Evolutionary conservation across 352 stramenopile species (phyloP).

Genomic region (Globisporangium yorkense): DNA sequence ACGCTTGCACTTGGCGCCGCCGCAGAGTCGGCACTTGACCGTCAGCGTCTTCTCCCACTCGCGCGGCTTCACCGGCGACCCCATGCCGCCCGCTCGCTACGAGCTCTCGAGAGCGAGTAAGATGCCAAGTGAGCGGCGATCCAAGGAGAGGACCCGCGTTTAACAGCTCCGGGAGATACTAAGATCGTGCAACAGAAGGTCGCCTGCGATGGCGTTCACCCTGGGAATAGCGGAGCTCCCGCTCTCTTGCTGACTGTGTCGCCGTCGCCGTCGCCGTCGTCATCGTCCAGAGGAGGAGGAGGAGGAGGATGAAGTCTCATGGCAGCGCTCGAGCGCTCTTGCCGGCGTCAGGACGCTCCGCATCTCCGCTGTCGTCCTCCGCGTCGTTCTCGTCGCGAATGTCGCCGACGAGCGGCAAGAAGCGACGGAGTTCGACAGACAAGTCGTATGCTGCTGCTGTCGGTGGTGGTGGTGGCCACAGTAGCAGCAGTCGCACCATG

Average conservation of each 20-base stretch:
- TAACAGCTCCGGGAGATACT: too few relatives aligned
- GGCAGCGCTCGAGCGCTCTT: constrained; percentile 20
- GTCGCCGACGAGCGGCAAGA: constrained; percentile 21
- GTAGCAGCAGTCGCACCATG: constrained; percentile 1
- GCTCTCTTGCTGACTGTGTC: too few relatives aligned
- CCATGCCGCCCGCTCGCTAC: constrained; percentile 22
- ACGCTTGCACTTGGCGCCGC: constrained; percentile 80
- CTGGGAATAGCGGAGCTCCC: too few relatives aligned
- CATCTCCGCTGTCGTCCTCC: constrained; percentile 17
- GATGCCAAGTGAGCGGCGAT: too few relatives aligned
- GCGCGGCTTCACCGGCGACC: constrained; percentile 64
- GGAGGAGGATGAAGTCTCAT: constrained; percentile 20
- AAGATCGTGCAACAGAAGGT: too few relatives aligned
- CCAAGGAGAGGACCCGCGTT: too few relatives aligned
- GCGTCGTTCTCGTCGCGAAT: constrained; percentile 13
- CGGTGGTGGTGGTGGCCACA: constrained; percentile 1
- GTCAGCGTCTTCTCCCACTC: constrained; percentile 82
- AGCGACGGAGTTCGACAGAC: constrained; percentile 3
- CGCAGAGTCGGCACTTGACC: constrained; percentile 82
- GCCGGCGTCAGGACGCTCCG: constrained; percentile 11
- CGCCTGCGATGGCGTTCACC: too few relatives aligned
- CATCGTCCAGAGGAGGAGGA: too few relatives aligned
- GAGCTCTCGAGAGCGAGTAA: background rate
- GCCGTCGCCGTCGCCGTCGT: too few relatives aligned
- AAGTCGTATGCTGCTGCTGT: constrained; percentile 3